Evolutionary conservation across 331 rosid genomes (phyloP).

Genomic region (Telfairia occidentalis): DNA sequence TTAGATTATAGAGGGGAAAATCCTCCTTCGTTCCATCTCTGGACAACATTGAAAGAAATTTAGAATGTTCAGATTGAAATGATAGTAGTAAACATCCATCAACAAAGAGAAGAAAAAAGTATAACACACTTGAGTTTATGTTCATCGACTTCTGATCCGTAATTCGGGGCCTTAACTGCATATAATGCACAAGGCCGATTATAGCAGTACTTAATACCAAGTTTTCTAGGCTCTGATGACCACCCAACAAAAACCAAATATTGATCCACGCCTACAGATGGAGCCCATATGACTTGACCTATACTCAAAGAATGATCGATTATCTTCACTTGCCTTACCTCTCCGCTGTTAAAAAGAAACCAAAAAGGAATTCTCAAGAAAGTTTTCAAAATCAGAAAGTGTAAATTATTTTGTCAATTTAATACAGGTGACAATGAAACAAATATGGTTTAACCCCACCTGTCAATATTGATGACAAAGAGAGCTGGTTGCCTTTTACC

Average conservation of each 20-base stretch:
- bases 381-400: not conserved
- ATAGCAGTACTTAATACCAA: slow-evolving; percentile 80
- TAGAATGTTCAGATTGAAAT: not conserved
- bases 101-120: slow-evolving; percentile 14
- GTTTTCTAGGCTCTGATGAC: slow-evolving; percentile 66
- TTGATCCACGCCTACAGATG: slow-evolving; percentile 36
- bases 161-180: slow-evolving; percentile 39
- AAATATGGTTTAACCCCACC: slow-evolving; percentile 42
- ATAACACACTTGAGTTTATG: slow-evolving; percentile 45
- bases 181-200: slow-evolving; percentile 82
- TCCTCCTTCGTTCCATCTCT: slow-evolving; percentile 53
- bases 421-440: not conserved
- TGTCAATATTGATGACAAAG: slow-evolving; percentile 49
- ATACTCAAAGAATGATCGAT: slow-evolving; percentile 58
- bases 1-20: slow-evolving; percentile 34
- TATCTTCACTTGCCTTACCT: slow-evolving; percentile 62
- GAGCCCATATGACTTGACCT: slow-evolving; percentile 97
- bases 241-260: slow-evolving; percentile 90
- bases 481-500: slow-evolving; percentile 91
- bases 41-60: slow-evolving; percentile 7
- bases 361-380: slow-evolving; percentile 4
- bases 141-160: slow-evolving; percentile 36
- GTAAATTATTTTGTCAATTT: slow-evolving; percentile 11
- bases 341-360: slow-evolving; percentile 46
- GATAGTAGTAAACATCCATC: slow-evolving; percentile 10